Evolutionary conservation across 1,284 basidiomycete genomes (phyloP).

Genomic region (Cutaneotrichosporon arboriforme): DNA sequence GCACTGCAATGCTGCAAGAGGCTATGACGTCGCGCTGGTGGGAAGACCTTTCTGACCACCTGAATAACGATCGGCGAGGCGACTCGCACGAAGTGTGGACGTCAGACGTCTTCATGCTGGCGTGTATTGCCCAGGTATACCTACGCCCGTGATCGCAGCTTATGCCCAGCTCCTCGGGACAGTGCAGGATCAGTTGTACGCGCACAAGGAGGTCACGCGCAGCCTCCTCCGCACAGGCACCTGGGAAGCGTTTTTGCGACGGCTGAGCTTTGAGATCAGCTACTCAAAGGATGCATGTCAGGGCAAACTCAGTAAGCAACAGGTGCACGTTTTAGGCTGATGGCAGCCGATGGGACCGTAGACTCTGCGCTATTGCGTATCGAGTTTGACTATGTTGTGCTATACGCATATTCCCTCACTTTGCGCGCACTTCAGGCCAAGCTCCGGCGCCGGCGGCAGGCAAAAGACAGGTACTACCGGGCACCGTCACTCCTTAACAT

Average conservation of each 20-base stretch:
- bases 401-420: conserved; percentile 14
- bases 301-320: conserved; percentile 6
- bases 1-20: conserved; percentile 12
- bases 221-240: conserved; percentile 9
- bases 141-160: too few relatives aligned
- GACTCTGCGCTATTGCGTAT: conserved; percentile 11
- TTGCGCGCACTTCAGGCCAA: conserved; percentile 13
- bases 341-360: conserved; percentile 2
- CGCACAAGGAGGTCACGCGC: conserved; percentile 13
- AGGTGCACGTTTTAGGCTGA: background rate
- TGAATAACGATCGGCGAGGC: background rate
- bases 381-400: conserved; percentile 15
- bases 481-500: conserved; percentile 14
- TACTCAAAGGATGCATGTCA: conserved; percentile 7
- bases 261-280: conserved; percentile 9
- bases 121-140: background rate
- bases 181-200: conserved; percentile 12
- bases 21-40: conserved; percentile 18
- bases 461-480: conserved; percentile 11
- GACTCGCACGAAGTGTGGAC: conserved; percentile 2
- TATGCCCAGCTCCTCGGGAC: conserved; percentile 10
- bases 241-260: conserved; percentile 13
- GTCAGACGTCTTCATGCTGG: conserved; percentile 9
- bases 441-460: conserved; percentile 6
- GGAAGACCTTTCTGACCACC: conserved; percentile 8